Percentiles rank a stretch among this genome's conserved stretches.
These are phyloP conservation scores for grape (Vitis vinifera) DNA, from an alignment of 164 flowering plant genomes.

Conservation along the genomic window DNA sequence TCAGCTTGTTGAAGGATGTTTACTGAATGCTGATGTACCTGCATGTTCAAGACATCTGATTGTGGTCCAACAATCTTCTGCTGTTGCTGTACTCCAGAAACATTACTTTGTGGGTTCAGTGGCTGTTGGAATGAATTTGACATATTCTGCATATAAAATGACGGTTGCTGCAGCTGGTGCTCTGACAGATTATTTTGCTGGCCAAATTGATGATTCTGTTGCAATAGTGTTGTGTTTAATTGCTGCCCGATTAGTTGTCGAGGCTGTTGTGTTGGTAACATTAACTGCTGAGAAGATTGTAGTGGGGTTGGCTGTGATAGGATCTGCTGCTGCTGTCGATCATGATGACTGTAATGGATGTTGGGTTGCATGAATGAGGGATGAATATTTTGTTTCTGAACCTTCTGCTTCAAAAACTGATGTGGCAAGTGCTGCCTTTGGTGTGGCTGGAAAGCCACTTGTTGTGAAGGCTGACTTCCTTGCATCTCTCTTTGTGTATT, in stretches of 20 bases:
- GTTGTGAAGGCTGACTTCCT: neutral
- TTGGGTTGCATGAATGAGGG: slow-evolving; percentile 1
- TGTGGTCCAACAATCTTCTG: neutral
- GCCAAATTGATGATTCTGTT: neutral
- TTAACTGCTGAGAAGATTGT: neutral
- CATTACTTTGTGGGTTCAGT: neutral
- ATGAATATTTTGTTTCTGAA: neutral
- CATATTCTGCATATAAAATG: neutral
- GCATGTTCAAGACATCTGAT: slow-evolving; percentile 1
- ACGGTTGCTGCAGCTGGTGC: neutral
- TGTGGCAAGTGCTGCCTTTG: neutral
- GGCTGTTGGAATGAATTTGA: neutral
- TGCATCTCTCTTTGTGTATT: neutral
- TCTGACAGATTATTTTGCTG: neutral
- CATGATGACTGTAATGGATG: neutral
- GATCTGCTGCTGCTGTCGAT: neutral
- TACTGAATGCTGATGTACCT: slow-evolving; percentile 13
- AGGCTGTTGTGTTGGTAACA: neutral
- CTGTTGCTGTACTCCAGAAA: slow-evolving; percentile 2
- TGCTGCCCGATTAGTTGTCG: neutral
- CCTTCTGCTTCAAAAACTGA: slow-evolving; percentile 1
- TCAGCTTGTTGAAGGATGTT: neutral
- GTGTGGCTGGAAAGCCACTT: neutral
- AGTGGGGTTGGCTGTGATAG: neutral
- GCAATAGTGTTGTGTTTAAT: neutral